These are phyloP conservation scores for Hypoxylon sp. DNA, from an alignment of 2,329 filamentous ascomycete genomes.

Conservation along the genomic window DNA sequence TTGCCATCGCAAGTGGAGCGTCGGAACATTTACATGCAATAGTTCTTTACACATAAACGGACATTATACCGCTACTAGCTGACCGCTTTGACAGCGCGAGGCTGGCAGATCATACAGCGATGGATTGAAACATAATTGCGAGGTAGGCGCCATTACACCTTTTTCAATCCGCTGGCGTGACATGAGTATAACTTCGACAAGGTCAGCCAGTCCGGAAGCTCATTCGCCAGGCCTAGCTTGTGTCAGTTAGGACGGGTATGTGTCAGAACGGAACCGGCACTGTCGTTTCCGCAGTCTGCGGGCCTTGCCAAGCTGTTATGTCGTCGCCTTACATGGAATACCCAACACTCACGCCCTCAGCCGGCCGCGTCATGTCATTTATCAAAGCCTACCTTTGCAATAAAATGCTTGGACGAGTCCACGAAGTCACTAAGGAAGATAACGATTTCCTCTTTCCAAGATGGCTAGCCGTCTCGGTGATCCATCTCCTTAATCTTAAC, in stretches of 20 bases:
- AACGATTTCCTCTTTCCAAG: conserved; percentile 89
- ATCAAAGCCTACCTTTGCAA: conserved; percentile 59
- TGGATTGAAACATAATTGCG: conserved; percentile 24
- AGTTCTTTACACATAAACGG: conserved; percentile 30
- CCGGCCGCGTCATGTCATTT: conserved; percentile 60
- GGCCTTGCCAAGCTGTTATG: conserved; percentile 36
- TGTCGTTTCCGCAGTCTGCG: conserved; percentile 43
- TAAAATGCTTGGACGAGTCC: conserved; percentile 68
- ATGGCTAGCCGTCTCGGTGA: conserved; percentile 82
- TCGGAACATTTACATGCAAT: conserved; percentile 41
- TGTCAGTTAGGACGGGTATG: conserved; percentile 15
- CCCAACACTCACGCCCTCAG: conserved; percentile 63
- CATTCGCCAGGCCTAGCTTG: conserved; percentile 20
- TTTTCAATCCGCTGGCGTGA: conserved; percentile 4
- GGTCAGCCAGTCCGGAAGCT: conserved; percentile 11
- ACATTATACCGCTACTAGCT: conserved; percentile 32
- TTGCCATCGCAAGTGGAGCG: conserved; percentile 37
- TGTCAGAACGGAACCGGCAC: conserved; percentile 31
- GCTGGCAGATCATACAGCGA: conserved; percentile 28
- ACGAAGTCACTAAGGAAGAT: conserved; percentile 76
- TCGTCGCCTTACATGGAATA: conserved; percentile 63
- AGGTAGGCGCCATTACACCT: conserved; percentile 7
- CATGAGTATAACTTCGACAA: conserved; percentile 13
- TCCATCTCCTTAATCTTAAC: conserved; percentile 85
- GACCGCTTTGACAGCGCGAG: conserved; percentile 36